Conservation (phyloP, 805 yeast species). For the Danielia reshetovae region DNA sequence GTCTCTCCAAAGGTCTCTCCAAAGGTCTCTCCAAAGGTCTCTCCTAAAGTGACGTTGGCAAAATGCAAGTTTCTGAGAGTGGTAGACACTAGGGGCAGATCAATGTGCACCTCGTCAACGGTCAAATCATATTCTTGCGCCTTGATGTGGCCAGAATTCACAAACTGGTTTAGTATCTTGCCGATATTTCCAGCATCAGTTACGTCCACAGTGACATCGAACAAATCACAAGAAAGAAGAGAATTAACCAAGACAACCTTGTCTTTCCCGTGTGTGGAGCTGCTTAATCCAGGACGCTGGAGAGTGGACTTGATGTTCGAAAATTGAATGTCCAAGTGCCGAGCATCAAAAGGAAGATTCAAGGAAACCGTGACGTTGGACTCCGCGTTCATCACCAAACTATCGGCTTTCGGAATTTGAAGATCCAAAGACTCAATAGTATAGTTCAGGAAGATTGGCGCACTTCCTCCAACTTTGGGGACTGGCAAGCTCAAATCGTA, state of each 20-base stretch:
- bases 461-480: neutral
- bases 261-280: neutral
- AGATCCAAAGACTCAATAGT: neutral
- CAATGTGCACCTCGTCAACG: constrained; percentile 1
- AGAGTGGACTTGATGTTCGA: constrained; percentile 1
- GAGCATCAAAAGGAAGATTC: constrained; percentile 1
- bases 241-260: too few relatives aligned
- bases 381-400: neutral
- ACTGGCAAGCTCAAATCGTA: neutral
- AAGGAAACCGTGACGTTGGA: neutral
- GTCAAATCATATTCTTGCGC: neutral
- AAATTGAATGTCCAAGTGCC: neutral
- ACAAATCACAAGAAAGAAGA: too few relatives aligned
- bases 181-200: constrained; percentile 2
- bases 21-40: too few relatives aligned
- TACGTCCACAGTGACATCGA: constrained; percentile 1
- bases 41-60: neutral
- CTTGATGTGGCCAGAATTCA: neutral
- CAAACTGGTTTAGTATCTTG: neutral
- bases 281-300: neutral
- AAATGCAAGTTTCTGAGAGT: constrained; percentile 3
- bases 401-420: neutral
- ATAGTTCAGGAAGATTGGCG: neutral
- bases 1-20: too few relatives aligned
- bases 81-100: constrained; percentile 7